These are phyloP conservation scores for Kluyveromyces sp. DNA, from an alignment of 1,139 yeast genomes.

Conservation along the genomic window DNA sequence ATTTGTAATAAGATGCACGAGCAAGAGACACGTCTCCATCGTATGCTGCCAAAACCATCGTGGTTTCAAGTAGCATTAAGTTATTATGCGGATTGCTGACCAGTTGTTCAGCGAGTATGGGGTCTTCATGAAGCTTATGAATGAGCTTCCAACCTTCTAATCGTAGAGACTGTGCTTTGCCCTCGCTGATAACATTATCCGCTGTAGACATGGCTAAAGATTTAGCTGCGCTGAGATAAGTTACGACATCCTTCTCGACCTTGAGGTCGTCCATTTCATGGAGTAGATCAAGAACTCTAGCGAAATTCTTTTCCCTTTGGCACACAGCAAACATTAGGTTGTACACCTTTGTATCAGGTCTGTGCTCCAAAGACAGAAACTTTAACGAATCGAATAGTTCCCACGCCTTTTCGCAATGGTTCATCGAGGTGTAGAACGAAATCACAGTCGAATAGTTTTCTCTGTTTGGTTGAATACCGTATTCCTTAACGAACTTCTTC, in stretches of 20 bases:
- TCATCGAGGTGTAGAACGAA: conserved; percentile 55
- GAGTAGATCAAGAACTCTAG: conserved; percentile 68
- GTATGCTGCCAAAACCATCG: conserved; percentile 65
- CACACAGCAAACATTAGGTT: conserved; percentile 64
- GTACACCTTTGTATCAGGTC: conserved; percentile 64
- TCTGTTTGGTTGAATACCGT: conserved; percentile 49
- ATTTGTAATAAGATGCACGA: conserved; percentile 60
- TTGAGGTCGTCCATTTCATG: conserved; percentile 55
- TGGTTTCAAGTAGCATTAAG: conserved; percentile 48
- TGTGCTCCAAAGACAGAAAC: conserved; percentile 54
- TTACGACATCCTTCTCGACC: conserved; percentile 40
- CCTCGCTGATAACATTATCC: conserved; percentile 27
- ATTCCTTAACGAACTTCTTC: conserved; percentile 20
- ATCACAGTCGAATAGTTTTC: conserved; percentile 56
- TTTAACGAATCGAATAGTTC: conserved; percentile 81
- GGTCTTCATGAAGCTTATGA: conserved; percentile 50
- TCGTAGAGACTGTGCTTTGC: conserved; percentile 25
- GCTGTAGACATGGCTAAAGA: conserved; percentile 73
- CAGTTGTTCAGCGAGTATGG: conserved; percentile 9
- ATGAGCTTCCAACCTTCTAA: conserved; percentile 65
- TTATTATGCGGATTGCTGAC: conserved; percentile 37
- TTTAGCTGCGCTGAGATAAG: conserved; percentile 59
- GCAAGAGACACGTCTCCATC: conserved; percentile 76
- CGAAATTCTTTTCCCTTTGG: conserved; percentile 54
- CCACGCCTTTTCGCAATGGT: conserved; percentile 55